Percentiles rank a stretch among this genome's conserved stretches.
Conservation (phyloP, 176 grass and related monocot genomes). For the Dendrocalamus sinicus region DNA sequence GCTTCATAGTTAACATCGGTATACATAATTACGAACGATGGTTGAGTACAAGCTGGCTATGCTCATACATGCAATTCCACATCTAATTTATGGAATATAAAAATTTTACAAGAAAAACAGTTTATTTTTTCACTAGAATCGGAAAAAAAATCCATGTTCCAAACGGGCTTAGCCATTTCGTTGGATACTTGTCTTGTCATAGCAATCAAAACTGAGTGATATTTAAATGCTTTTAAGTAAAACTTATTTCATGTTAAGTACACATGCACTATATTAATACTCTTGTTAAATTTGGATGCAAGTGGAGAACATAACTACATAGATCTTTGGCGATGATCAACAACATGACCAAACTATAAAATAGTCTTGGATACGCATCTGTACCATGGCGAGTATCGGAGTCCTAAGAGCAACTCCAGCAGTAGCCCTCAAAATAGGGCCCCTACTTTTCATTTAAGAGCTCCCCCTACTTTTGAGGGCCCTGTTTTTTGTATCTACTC, state of each 20-base stretch:
- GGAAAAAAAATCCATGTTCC: too few relatives aligned
- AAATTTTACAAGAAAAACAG: too few relatives aligned
- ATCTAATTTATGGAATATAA: neutral
- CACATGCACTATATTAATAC: neutral
- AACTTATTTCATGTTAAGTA: neutral
- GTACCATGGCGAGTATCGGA: constrained; percentile 34
- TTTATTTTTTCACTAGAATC: too few relatives aligned
- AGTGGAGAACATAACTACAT: neutral
- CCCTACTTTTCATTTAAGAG: too few relatives aligned
- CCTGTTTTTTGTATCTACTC: too few relatives aligned
- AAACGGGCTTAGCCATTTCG: too few relatives aligned
- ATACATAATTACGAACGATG: neutral
- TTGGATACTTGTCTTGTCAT: too few relatives aligned
- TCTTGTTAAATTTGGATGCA: neutral
- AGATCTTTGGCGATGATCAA: neutral
- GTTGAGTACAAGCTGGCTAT: neutral
- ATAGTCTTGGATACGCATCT: neutral
- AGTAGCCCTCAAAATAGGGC: too few relatives aligned
- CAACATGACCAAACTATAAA: neutral
- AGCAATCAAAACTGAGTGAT: neutral
- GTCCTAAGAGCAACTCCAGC: too few relatives aligned
- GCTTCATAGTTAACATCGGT: neutral
- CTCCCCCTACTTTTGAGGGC: too few relatives aligned
- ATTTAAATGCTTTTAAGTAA: neutral
- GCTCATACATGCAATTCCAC: neutral